A percentile compares a stretch with the other conserved stretches of the same genome.
Evolutionary conservation across 331 rosid genomes (phyloP).

Genomic region (Cydonia oblonga): DNA sequence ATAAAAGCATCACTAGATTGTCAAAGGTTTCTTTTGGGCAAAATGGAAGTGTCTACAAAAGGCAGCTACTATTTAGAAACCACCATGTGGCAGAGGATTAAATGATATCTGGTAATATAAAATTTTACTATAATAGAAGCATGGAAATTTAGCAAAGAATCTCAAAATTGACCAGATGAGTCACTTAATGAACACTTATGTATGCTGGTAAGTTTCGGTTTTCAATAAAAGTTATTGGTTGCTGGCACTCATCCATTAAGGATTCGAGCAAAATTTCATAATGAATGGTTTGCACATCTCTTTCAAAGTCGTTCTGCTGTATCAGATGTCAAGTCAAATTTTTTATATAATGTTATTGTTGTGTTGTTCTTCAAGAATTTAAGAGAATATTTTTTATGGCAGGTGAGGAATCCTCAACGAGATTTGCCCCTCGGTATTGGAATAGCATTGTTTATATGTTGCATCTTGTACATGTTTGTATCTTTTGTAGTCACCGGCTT

Average conservation of each 20-base stretch:
- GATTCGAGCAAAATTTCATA: neutral
- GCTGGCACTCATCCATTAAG: too few species aligned
- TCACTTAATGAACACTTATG: neutral
- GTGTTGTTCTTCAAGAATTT: neutral
- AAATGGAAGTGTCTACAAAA: too few species aligned
- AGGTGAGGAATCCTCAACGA: conserved; percentile 82
- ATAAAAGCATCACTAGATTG: neutral
- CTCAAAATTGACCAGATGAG: neutral
- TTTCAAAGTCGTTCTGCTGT: neutral
- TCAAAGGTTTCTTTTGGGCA: too few species aligned
- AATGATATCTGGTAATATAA: neutral
- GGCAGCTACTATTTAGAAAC: too few species aligned
- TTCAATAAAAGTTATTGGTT: neutral
- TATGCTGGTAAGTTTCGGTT: neutral
- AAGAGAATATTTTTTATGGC: neutral
- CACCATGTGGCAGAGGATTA: neutral
- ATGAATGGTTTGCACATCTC: neutral
- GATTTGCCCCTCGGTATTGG: conserved; percentile 77
- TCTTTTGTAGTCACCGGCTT: conserved; percentile 66
- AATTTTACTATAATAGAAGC: neutral
- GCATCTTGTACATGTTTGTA: conserved; percentile 72
- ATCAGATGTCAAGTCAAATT: neutral
- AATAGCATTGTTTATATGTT: conserved; percentile 55
- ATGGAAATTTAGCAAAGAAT: neutral
- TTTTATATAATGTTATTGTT: neutral